phyloP scores from a whole-genome alignment of 1,139 yeast species.

The Trichomonascaceae sp. region DNA sequence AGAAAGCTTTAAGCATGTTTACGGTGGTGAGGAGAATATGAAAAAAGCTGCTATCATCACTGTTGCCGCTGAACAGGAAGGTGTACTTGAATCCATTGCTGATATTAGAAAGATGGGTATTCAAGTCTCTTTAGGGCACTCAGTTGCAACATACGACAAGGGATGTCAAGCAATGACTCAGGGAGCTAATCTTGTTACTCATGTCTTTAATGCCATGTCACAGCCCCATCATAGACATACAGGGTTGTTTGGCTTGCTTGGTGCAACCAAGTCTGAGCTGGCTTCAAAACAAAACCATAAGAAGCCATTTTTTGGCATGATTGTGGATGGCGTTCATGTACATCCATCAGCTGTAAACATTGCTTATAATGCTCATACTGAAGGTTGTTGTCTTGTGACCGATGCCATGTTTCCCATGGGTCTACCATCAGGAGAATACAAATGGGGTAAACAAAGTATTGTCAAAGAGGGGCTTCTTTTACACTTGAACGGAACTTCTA shows the following conservation, averaged over 20 bases:
- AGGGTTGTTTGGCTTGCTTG: slow-evolving; percentile 53
- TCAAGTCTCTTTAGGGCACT: slow-evolving; percentile 53
- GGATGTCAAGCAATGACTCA: slow-evolving; percentile 45
- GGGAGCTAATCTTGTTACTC: slow-evolving; percentile 60
- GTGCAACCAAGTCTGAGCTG: slow-evolving; percentile 22
- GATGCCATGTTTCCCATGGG: slow-evolving; percentile 52
- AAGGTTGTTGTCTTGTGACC: slow-evolving; percentile 53
- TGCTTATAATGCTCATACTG: slow-evolving; percentile 51
- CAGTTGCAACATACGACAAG: slow-evolving; percentile 45
- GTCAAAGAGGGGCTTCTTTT: slow-evolving; percentile 47
- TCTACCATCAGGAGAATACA: slow-evolving; percentile 40
- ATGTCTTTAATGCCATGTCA: slow-evolving; percentile 63
- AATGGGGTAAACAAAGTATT: slow-evolving; percentile 37
- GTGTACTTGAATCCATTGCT: slow-evolving; percentile 47
- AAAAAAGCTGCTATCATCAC: slow-evolving; percentile 49
- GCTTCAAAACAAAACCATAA: slow-evolving; percentile 13
- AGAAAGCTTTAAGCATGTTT: slow-evolving; percentile 38
- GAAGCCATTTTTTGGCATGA: slow-evolving; percentile 51
- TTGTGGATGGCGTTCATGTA: slow-evolving; percentile 60
- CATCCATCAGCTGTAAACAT: slow-evolving; percentile 51
- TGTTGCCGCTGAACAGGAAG: slow-evolving; percentile 58
- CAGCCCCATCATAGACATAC: slow-evolving; percentile 60
- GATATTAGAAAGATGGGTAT: slow-evolving; percentile 35
- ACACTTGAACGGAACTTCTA: slow-evolving; percentile 49
- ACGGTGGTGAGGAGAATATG: slow-evolving; percentile 44